Base-by-base conservation (phyloP, 371 early-diverging fungal genomes). In the Dichotomocladium elegans region DNA sequence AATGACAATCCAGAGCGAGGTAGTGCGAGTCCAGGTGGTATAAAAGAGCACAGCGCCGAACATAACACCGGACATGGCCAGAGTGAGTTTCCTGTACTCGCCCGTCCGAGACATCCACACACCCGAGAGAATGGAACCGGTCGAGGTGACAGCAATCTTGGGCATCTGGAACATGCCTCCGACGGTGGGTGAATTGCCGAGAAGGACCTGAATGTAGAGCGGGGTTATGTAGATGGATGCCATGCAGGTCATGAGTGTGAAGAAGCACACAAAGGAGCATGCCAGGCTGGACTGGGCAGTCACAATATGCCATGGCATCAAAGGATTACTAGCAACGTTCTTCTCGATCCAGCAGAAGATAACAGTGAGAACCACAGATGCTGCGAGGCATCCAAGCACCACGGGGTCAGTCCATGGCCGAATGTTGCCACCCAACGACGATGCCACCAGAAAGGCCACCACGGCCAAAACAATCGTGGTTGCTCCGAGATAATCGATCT, bases 401-500 rank as follows among this genome's bases (percentile, higher is more conserved):
- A 72, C 41, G 6, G 80, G 81, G 26, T 87, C 77, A 22, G 66
- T 55, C 91, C 90, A 83, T 2, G 71, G 56, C 53, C 72, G 68
- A n/a, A 77, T 67, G 51, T 74, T 74, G 19, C 87, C 85, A 53
- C 86, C 85, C 82, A 87, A 79, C 9, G 82, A 68, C 21, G 83
- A 73, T 11, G 84, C 81, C 43, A 86, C 37, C 22, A 87, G 63
- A 15, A 90, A 60, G 4, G 75, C 60, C 15, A 85, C 60, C 2
- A 86, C 79, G 26, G 77, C 56, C 4, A 57, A 57, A 27, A 86
- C 72, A 51, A 83, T 68, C 6, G 73, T 55, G 31, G 65, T 21
- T 4, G 82, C 65, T 10, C 93, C 91, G 22, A 77, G 53, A 53
- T 81, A 83, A 71, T 86, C 90, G 26, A 87, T 72, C 27, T 82